Conservation (phyloP, 2,329 filamentous ascomycete species). For the Didymella pinodella region DNA sequence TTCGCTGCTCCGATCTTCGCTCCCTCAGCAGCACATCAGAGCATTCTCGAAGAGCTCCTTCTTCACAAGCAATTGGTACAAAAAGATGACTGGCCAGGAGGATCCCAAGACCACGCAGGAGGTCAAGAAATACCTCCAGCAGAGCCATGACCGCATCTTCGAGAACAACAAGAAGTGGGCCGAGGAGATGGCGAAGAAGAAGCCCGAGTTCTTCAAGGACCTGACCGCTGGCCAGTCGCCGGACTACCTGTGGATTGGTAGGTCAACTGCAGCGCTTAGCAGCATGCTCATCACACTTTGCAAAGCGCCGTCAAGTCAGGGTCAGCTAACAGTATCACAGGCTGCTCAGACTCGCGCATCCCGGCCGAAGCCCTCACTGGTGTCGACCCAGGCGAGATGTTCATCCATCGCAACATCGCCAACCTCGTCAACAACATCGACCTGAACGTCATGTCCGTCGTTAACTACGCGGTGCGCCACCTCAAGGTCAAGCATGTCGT, state of each 20-base stretch:
- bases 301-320: background rate
- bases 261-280: conserved; percentile 20
- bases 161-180: conserved; percentile 74
- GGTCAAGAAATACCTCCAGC: conserved; percentile 62
- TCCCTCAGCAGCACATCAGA: conserved; percentile 11
- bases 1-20: conserved; percentile 12
- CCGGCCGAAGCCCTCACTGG: conserved; percentile 54
- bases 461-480: conserved; percentile 53
- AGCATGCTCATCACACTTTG: background rate
- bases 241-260: conserved; percentile 67
- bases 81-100: conserved; percentile 34
- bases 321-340: conserved; percentile 26
- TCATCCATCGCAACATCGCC: conserved; percentile 48
- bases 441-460: conserved; percentile 53
- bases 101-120: conserved; percentile 31
- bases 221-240: conserved; percentile 71
- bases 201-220: conserved; percentile 72
- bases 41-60: conserved; percentile 20
- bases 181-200: conserved; percentile 62
- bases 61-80: conserved; percentile 23
- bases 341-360: conserved; percentile 52
- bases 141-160: conserved; percentile 73
- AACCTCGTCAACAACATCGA: conserved; percentile 52
- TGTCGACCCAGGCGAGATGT: conserved; percentile 47
- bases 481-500: conserved; percentile 71